A percentile compares a stretch with the other conserved stretches of the same genome.
Evolutionary conservation across 2,329 filamentous ascomycete species (phyloP).

Genomic region (Fusarium devonianum): DNA sequence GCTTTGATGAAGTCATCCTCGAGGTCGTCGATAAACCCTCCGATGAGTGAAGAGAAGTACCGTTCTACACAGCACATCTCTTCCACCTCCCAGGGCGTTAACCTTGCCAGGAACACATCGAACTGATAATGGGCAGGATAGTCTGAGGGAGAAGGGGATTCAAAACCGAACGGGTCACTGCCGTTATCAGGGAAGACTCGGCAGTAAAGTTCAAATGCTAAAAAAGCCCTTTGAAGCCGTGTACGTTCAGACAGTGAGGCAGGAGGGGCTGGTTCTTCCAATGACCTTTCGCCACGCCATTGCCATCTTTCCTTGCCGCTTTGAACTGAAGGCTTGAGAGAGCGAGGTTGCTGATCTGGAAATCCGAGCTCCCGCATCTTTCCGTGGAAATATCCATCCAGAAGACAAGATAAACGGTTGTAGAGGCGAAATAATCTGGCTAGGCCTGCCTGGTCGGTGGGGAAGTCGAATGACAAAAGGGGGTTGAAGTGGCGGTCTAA

Average conservation of each 20-base stretch:
- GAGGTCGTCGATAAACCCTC: background rate
- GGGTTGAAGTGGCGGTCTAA: background rate
- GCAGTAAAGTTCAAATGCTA: constrained; percentile 1
- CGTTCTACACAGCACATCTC: background rate
- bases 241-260: background rate
- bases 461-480: background rate
- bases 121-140: background rate
- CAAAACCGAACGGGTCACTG: background rate
- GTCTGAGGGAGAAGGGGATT: background rate
- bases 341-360: background rate
- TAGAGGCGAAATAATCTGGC: background rate
- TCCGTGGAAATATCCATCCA: background rate
- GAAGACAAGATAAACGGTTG: background rate
- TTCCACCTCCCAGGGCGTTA: background rate
- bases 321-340: background rate
- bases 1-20: background rate
- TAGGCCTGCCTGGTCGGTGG: background rate
- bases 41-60: background rate
- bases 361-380: background rate
- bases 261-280: background rate
- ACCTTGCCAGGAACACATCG: background rate
- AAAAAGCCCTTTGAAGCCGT: constrained; percentile 1
- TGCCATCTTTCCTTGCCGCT: no score
- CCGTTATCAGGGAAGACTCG: background rate
- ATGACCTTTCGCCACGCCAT: no score